These are phyloP conservation scores for Chaetomium fimeti DNA, from an alignment of 495 filamentous ascomycete genomes.

Conservation along the genomic window DNA sequence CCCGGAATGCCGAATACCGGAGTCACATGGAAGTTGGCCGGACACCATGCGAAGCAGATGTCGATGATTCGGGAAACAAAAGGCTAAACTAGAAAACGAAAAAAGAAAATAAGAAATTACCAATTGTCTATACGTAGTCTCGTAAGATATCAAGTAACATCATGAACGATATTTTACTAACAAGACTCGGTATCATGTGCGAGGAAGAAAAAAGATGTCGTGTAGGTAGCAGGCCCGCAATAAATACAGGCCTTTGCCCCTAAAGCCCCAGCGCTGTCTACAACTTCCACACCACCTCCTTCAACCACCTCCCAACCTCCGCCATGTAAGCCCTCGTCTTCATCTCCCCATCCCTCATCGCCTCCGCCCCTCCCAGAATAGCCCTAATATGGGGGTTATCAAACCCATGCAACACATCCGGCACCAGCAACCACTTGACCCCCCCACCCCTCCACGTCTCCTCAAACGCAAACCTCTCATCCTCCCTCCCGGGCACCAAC, in stretches of 20 bases:
- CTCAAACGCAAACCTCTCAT: conserved; percentile 34
- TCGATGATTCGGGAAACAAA: too few relatives aligned
- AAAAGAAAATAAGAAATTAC: too few relatives aligned
- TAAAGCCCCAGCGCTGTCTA: not conserved
- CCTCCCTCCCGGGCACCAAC: conserved; percentile 19
- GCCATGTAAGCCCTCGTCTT: conserved; percentile 38
- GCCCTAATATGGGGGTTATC: conserved; percentile 31
- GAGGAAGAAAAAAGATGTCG: too few relatives aligned
- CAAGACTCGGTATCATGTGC: too few relatives aligned
- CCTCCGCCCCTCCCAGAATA: conserved; percentile 30
- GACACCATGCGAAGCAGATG: too few relatives aligned
- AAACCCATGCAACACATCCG: conserved; percentile 43
- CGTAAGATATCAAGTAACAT: too few relatives aligned
- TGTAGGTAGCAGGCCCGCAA: too few relatives aligned
- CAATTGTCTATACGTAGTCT: too few relatives aligned
- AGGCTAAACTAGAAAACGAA: too few relatives aligned
- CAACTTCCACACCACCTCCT: conserved; percentile 19
- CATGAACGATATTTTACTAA: too few relatives aligned
- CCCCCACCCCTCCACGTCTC: conserved; percentile 25
- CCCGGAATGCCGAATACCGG: not conserved
- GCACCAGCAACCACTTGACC: conserved; percentile 40
- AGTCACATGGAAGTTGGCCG: too few relatives aligned
- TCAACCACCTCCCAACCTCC: conserved; percentile 38
- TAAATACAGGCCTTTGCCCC: too few relatives aligned
- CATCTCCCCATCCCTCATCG: conserved; percentile 33